Evolutionary conservation across 2,329 filamentous ascomycete genomes (phyloP), one percentile per base, ranked within the genome.

Genomic region (Alternaria tenuissima): DNA sequence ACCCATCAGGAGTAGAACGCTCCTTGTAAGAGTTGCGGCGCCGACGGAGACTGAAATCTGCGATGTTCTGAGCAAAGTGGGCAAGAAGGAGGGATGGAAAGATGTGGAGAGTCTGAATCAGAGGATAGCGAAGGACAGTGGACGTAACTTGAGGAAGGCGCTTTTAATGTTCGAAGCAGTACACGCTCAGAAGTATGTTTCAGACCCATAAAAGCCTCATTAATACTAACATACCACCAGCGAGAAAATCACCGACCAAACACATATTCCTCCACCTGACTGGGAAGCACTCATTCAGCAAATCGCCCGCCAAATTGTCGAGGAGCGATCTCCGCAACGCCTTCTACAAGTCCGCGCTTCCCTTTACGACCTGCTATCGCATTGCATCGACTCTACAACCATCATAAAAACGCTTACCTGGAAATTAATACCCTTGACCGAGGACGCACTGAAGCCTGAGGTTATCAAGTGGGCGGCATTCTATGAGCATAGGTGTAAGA

Each of bases 161-260:
- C 81, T 99, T 73, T 84, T 99, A 68, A 99, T 99, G 94, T 96
- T 94, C 74, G 95, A 99, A 81, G 91, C 95, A 12, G 92, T 98
- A 26, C 93, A 98, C 81, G 95, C 95, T 34, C 94, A 98, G 76
- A 98, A 97, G 93, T 97, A 86, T 67, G 89, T 64, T 39, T 39
- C 5, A 9, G 18, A 7, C 9, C 7, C 8, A 11, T 7, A 20
- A 20, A 39, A 8, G n/a, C 4, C 7, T 24, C 7, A 41, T n/a
- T 3, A 5, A 20, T 36, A 26, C 65, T 71, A 36, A 72, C 59
- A 41, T 47, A 28, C 46, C 54, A 56, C 38, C 73, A 97, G 94
- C 79, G 94, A 98, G 78, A 95, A 91, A 81, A 89, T 97, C 18
- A 91, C 90, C 52, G 93, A 97, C 67, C 88, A 85, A 64, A 98